Percentiles rank a stretch among this genome's conserved stretches.
Conservation (phyloP, 2,329 filamentous ascomycete genomes). For the Phyllosticta capitalensis region DNA sequence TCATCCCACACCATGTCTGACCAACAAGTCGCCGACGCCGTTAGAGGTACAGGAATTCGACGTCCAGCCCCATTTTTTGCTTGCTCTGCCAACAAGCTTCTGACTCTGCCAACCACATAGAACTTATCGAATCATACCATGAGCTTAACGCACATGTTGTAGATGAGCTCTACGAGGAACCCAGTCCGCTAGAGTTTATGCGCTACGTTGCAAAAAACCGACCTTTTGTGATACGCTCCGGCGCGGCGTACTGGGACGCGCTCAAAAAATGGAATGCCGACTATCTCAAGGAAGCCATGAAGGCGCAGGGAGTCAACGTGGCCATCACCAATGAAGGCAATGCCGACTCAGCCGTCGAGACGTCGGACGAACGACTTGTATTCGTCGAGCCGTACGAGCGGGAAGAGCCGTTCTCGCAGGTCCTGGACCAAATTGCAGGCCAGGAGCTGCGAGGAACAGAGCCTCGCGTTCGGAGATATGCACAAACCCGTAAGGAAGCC, state of each 20-base stretch:
- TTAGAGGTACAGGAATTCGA: constrained; percentile 23
- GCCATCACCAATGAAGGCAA: constrained; percentile 64
- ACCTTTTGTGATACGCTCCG: constrained; percentile 62
- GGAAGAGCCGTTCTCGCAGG: constrained; percentile 50
- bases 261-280: constrained; percentile 51
- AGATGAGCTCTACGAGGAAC: constrained; percentile 53
- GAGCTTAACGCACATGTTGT: constrained; percentile 57
- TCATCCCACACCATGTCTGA: not conserved
- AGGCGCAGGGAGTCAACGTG: constrained; percentile 55
- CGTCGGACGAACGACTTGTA: constrained; percentile 38
- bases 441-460: constrained; percentile 37
- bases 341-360: constrained; percentile 53
- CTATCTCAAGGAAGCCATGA: constrained; percentile 49
- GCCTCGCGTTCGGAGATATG: constrained; percentile 40
- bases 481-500: constrained; percentile 55
- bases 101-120: constrained; percentile 15
- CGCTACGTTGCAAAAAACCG: constrained; percentile 63
- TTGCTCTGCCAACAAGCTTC: not conserved
- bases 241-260: constrained; percentile 55
- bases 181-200: constrained; percentile 71
- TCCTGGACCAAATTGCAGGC: constrained; percentile 51
- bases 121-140: constrained; percentile 60
- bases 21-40: constrained; percentile 18
- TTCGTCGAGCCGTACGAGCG: constrained; percentile 68
- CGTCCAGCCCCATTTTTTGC: constrained; percentile 9